Conservation (phyloP, 2,329 filamentous ascomycete genomes). For the Domatiomyces catenatus region DNA sequence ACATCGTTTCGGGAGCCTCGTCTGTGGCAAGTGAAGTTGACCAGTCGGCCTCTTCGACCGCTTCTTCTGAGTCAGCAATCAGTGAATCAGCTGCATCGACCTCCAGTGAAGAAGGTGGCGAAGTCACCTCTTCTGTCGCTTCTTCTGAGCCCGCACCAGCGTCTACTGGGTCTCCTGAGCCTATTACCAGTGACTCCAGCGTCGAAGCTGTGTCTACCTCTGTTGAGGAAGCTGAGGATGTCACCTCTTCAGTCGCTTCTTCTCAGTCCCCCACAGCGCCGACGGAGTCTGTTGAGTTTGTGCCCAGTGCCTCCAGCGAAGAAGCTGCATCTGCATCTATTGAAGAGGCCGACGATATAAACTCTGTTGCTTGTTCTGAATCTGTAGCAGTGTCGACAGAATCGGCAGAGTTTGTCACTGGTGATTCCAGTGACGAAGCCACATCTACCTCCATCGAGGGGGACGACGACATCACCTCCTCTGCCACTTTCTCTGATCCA, state of each 20-base stretch:
- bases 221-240: constrained; percentile 37
- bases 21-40: constrained; percentile 37
- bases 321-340: constrained; percentile 28
- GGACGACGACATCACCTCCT: no score
- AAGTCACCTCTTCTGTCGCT: constrained; percentile 38
- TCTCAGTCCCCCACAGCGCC: constrained; percentile 40
- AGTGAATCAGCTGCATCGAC: constrained; percentile 42
- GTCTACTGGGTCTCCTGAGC: not conserved
- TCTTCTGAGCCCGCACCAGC: constrained; percentile 37
- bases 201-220: constrained; percentile 42
- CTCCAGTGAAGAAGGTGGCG: constrained; percentile 37
- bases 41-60: constrained; percentile 22
- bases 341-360: constrained; percentile 32
- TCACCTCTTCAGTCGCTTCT: constrained; percentile 37
- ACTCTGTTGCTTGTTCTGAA: no score
- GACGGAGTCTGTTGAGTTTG: constrained; percentile 32
- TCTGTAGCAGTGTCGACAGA: constrained; percentile 33
- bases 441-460: constrained; percentile 17
- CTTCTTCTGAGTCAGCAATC: constrained; percentile 23
- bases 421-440: constrained; percentile 38
- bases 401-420: constrained; percentile 27
- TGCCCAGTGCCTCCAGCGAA: constrained; percentile 28
- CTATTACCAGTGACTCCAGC: constrained; percentile 36
- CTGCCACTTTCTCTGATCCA: no score
- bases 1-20: constrained; percentile 31